phyloP scores from a whole-genome alignment of 2,329 filamentous ascomycete species.

The Clarireedia monteithiana region DNA sequence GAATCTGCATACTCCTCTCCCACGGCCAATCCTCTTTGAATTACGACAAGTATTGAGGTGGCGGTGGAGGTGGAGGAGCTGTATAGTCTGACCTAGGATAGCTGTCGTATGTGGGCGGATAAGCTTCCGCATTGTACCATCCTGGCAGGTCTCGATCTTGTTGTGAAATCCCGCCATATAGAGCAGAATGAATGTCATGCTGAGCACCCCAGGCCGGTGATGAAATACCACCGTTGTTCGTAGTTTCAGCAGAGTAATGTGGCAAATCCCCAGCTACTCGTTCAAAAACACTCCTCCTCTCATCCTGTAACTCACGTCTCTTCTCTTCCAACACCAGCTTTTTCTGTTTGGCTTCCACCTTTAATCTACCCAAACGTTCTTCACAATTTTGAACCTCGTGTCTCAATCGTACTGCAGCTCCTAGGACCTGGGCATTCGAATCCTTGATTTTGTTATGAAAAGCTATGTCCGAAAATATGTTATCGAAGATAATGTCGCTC shows the following conservation, averaged over 20 bases:
- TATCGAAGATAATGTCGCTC: constrained; percentile 45
- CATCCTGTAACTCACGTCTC: constrained; percentile 2
- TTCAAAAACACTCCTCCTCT: not conserved
- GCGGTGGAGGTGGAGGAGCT: too few relatives aligned
- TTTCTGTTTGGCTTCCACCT: not conserved
- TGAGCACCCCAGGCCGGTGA: not conserved
- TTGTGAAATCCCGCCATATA: not conserved
- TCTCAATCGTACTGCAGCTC: not conserved
- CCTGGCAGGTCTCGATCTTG: not conserved
- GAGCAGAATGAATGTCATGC: constrained; percentile 2
- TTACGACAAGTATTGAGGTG: too few relatives aligned
- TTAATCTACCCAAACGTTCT: not conserved
- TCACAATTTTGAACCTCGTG: not conserved
- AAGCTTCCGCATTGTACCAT: too few relatives aligned
- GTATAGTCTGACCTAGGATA: too few relatives aligned
- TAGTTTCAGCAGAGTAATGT: not conserved
- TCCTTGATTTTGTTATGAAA: constrained; percentile 45
- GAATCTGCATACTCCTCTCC: too few relatives aligned
- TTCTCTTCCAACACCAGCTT: not conserved
- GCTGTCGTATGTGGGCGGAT: too few relatives aligned
- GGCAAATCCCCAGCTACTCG: not conserved
- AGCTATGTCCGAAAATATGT: constrained; percentile 42
- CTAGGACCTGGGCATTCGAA: constrained; percentile 17
- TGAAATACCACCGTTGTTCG: not conserved
- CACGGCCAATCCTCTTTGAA: too few relatives aligned